A percentile compares a stretch with the other conserved stretches of the same genome.
These are phyloP conservation scores for Lasiosphaeria hispida DNA, from an alignment of 495 filamentous ascomycete species.

Conservation along the genomic window DNA sequence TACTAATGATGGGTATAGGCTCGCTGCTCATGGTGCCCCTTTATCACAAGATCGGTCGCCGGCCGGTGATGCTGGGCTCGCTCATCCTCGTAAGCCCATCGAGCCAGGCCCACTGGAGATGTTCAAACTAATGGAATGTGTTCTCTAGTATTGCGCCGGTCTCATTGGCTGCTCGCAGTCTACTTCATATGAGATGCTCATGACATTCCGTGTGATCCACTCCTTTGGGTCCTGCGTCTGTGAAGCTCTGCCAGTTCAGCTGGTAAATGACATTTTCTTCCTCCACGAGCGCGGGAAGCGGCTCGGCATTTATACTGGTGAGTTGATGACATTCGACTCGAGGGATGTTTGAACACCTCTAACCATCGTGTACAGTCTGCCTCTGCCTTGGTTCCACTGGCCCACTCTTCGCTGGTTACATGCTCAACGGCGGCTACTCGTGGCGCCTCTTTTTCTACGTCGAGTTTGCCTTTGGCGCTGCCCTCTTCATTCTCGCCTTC, in stretches of 20 bases:
- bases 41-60: slow-evolving; percentile 59
- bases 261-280: slow-evolving; percentile 68
- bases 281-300: slow-evolving; percentile 59
- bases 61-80: slow-evolving; percentile 57
- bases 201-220: slow-evolving; percentile 56
- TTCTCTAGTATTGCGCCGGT: slow-evolving; percentile 47
- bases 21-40: slow-evolving; percentile 55
- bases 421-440: slow-evolving; percentile 59
- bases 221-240: slow-evolving; percentile 59
- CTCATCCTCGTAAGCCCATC: background rate
- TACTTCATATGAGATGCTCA: slow-evolving; percentile 50
- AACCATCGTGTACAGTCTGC: slow-evolving; percentile 36
- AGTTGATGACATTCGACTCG: background rate
- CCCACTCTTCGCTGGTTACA: slow-evolving; percentile 60
- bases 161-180: slow-evolving; percentile 56
- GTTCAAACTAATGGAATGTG: no score
- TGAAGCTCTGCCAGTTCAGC: slow-evolving; percentile 60
- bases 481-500: slow-evolving; percentile 56
- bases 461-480: slow-evolving; percentile 55
- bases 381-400: slow-evolving; percentile 60
- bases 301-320: slow-evolving; percentile 55
- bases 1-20: background rate
- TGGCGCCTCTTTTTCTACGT: slow-evolving; percentile 69
- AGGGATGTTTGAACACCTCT: background rate
- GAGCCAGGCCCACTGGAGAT: background rate